These are phyloP conservation scores for Fusarium brachygibbosum DNA, from an alignment of 2,329 filamentous ascomycete species.

Conservation along the genomic window DNA sequence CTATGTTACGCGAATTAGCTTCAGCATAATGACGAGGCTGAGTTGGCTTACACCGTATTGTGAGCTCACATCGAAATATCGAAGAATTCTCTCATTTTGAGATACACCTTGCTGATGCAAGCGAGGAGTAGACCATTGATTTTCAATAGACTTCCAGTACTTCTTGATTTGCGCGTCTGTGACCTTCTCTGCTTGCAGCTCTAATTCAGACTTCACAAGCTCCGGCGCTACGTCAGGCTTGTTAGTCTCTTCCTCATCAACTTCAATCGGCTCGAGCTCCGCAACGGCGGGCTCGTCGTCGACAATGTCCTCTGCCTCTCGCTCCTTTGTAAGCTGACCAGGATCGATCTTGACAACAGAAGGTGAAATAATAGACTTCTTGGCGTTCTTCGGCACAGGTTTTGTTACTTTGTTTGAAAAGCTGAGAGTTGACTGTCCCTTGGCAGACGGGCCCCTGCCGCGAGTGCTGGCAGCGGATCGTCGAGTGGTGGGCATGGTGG, in stretches of 20 bases:
- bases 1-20: constrained; percentile 52
- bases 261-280: constrained; percentile 35
- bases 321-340: constrained; percentile 41
- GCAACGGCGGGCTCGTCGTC: constrained; percentile 36
- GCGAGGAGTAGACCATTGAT: constrained; percentile 73
- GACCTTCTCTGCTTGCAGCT: constrained; percentile 73
- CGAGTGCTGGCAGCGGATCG: constrained; percentile 60
- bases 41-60: constrained; percentile 88
- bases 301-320: constrained; percentile 33
- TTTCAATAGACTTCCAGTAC: constrained; percentile 84
- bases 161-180: constrained; percentile 76
- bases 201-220: constrained; percentile 62
- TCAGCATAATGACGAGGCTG: not conserved
- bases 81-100: constrained; percentile 84
- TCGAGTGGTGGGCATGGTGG: constrained; percentile 64
- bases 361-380: constrained; percentile 58
- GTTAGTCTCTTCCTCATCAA: constrained; percentile 42
- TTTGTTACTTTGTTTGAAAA: constrained; percentile 72
- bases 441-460: constrained; percentile 55
- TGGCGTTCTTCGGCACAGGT: constrained; percentile 61
- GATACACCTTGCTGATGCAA: constrained; percentile 83
- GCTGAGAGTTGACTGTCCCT: constrained; percentile 66
- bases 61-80: constrained; percentile 92
- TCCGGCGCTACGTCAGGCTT: constrained; percentile 46
- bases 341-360: constrained; percentile 54